Percentiles rank a stretch among this genome's conserved stretches.
These are phyloP conservation scores for Globisporangium paroecandrum DNA, from an alignment of 352 stramenopile genomes.

Conservation along the genomic window DNA sequence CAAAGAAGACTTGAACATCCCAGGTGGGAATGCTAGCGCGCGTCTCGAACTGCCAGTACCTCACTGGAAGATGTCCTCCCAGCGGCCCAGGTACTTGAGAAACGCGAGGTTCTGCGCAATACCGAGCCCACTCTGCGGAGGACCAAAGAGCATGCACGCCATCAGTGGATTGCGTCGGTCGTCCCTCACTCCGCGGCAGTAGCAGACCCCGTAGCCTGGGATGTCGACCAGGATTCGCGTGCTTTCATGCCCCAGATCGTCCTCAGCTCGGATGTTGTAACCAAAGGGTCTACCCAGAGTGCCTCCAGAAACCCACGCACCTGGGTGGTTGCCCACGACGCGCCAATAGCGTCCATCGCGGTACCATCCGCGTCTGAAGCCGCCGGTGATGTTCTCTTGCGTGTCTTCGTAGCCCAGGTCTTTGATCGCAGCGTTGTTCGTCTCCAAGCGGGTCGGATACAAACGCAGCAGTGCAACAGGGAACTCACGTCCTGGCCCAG, in stretches of 20 bases:
- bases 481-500: slow-evolving; percentile 6
- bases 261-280: not conserved
- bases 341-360: slow-evolving; percentile 6
- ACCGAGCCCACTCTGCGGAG: not conserved
- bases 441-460: not conserved
- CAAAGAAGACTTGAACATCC: not conserved
- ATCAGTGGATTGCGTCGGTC: not conserved
- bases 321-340: not conserved
- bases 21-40: not conserved
- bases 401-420: slow-evolving; percentile 3
- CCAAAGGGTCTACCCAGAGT: not conserved
- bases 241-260: not conserved
- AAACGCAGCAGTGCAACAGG: slow-evolving; percentile 1
- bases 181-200: slow-evolving; percentile 3
- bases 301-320: not conserved
- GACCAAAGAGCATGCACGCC: slow-evolving; percentile 6
- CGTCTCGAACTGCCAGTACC: not conserved
- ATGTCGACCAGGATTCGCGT: slow-evolving; percentile 8
- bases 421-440: not conserved
- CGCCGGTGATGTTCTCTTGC: not conserved
- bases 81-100: not conserved
- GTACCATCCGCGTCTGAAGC: slow-evolving; percentile 8
- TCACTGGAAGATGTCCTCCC: slow-evolving; percentile 5
- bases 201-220: slow-evolving; percentile 4
- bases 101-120: slow-evolving; percentile 4